phyloP scores from a whole-genome alignment of 176 grass and related monocot species.

The Areca catechu region DNA sequence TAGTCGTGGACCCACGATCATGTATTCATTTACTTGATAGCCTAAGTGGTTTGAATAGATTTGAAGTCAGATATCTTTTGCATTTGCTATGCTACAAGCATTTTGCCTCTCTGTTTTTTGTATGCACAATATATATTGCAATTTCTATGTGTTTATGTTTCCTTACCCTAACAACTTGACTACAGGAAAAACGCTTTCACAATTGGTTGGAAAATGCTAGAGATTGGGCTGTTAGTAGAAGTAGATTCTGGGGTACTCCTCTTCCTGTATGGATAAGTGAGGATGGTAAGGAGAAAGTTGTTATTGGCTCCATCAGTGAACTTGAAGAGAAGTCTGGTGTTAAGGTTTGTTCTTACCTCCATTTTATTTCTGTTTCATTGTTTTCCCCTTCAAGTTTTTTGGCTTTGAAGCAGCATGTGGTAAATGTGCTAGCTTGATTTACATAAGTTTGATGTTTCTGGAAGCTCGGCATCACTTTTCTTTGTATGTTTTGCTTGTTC shows the following conservation, averaged over 20 bases:
- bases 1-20: no score
- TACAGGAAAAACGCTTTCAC: constrained; percentile 92
- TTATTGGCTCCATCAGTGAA: constrained; percentile 90
- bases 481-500: no score
- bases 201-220: constrained; percentile 99
- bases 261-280: constrained; percentile 91
- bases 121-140: no score
- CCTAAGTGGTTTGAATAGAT: no score
- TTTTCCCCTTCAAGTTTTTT: background rate
- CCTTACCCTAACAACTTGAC: constrained; percentile 11
- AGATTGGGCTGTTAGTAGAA: constrained; percentile 96
- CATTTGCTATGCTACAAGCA: no score
- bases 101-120: no score
- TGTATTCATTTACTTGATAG: no score
- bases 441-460: no score
- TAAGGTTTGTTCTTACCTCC: constrained; percentile 46
- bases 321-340: constrained; percentile 88
- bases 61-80: no score
- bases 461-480: no score
- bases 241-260: constrained; percentile 98
- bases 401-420: no score
- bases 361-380: constrained; percentile 10
- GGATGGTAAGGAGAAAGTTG: constrained; percentile 82
- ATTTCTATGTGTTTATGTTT: constrained; percentile 20
- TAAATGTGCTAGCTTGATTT: no score